Evolutionary conservation across 805 yeast species (phyloP).

Genomic region (Cyberlindnera xylosilytica): DNA sequence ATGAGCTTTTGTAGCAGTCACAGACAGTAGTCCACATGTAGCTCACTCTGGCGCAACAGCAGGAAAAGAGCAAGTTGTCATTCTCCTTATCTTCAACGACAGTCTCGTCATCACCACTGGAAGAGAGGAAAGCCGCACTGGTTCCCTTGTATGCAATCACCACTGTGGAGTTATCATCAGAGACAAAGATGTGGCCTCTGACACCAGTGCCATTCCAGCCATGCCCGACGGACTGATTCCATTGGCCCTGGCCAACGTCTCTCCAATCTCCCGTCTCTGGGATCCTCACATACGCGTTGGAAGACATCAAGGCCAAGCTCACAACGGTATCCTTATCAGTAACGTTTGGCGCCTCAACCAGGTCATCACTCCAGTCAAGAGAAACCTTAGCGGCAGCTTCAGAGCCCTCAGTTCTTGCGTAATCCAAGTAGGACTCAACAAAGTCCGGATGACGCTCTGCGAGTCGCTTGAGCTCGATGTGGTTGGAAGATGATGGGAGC

Average conservation of each 20-base stretch:
- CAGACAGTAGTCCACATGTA: conserved; percentile 94
- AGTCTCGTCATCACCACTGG: conserved; percentile 83
- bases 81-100: conserved; percentile 76
- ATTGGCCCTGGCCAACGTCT: conserved; percentile 63
- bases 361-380: conserved; percentile 65
- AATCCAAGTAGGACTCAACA: conserved; percentile 62
- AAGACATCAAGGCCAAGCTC: conserved; percentile 77
- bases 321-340: conserved; percentile 71
- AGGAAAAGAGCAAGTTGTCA: conserved; percentile 86
- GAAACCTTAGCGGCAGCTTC: conserved; percentile 35
- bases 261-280: conserved; percentile 87
- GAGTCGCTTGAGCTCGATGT: conserved; percentile 35
- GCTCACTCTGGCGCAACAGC: conserved; percentile 93
- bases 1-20: conserved; percentile 81
- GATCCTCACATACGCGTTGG: conserved; percentile 82
- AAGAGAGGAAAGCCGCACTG: conserved; percentile 73
- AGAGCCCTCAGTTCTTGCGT: conserved; percentile 40
- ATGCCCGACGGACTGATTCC: conserved; percentile 54
- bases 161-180: conserved; percentile 53
- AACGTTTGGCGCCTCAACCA: conserved; percentile 66
- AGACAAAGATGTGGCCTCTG: conserved; percentile 85
- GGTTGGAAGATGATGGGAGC: conserved; percentile 29
- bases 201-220: conserved; percentile 90
- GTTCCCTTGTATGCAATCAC: conserved; percentile 90
- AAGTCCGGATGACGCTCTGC: conserved; percentile 52